Base-by-base conservation (phyloP, 129 eudicot genomes). In the Kitagawia praeruptora region DNA sequence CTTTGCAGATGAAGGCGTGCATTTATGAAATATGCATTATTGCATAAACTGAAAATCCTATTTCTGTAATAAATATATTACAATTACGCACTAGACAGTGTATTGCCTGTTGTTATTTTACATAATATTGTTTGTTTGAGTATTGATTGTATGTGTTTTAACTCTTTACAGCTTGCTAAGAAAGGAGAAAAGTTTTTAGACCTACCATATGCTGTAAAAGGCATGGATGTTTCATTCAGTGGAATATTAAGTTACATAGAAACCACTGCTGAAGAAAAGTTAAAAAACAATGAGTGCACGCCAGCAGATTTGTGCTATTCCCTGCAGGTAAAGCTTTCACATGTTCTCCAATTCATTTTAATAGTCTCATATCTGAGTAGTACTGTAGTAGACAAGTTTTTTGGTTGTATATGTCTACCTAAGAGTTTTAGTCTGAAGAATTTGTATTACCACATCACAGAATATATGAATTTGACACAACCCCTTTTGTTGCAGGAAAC, bases 251-350 rank as follows among this genome's bases (percentile, higher is more conserved):
- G 98, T 83, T 93, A 84, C 81, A 91, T 93, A 83, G 98, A 93
- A 90, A 83, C 92, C 69, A 89, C 92, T 40, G 97, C 97, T 6
- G 91, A 93, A 66, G 96, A 93, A 84, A 88, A 91, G 87, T 96
- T 91, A 16, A 91, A 88, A 78, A 87, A 78, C 76, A 88, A 89
- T n/a, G 98, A 91, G 45, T 93, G 97, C 87, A 93, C 97, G 31
- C 98, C 98, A 39, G 98, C 97, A 81, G 98, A 93, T 82, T 88
- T 93, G 86, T 93, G 98, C 86, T 93, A 93, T 70, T 93, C 98
- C 63, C 84, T 93, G 66, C 98, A 93, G 95, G 98, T 93, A 85
- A 80, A 40, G 37, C 21, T 37, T 38, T 38, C 15, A 31, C 23
- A 6, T 38, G 4, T 70, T 70, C 75, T 70, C 44, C 6, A 39